These are phyloP conservation scores for Primulina tabacum DNA, from an alignment of 257 asterid genomes.

Conservation along the genomic window DNA sequence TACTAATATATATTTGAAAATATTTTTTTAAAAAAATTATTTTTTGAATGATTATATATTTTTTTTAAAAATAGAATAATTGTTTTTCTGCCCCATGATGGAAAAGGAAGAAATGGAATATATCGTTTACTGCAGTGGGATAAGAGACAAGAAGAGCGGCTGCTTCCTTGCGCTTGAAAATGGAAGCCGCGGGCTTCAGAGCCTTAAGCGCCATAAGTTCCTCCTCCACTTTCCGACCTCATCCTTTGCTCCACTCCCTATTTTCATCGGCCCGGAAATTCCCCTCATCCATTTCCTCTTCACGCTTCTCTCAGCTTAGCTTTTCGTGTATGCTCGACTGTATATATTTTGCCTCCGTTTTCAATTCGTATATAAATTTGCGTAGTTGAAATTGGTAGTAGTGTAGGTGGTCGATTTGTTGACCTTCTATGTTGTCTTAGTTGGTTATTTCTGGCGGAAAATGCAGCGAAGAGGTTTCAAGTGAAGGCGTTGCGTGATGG, in stretches of 20 bases:
- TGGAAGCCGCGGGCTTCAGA: constrained; percentile 51
- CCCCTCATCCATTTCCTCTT: constrained; percentile 26
- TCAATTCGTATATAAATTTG: neutral
- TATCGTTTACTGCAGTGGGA: neutral
- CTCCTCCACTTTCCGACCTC: constrained; percentile 37
- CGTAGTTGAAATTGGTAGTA: too few species aligned
- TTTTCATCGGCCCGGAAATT: constrained; percentile 22
- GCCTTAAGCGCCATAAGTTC: constrained; percentile 42
- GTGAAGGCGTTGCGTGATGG: constrained; percentile 48
- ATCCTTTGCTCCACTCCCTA: constrained; percentile 36
- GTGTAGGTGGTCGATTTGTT: neutral
- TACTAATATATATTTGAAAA: too few species aligned
- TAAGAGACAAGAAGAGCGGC: neutral
- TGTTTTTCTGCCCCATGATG: too few species aligned
- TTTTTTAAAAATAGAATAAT: too few species aligned
- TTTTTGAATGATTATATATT: too few species aligned
- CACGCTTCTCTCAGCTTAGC: constrained; percentile 39
- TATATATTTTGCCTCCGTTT: neutral
- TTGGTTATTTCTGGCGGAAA: constrained; percentile 3
- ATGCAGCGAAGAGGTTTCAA: constrained; percentile 47
- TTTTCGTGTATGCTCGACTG: constrained; percentile 39
- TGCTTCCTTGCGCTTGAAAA: constrained; percentile 19
- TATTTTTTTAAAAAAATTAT: too few species aligned
- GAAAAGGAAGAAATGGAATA: too few species aligned
- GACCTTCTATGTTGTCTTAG: neutral